phyloP scores from a whole-genome alignment of 2,329 filamentous ascomycete species.

The Aspergillus bombycis region DNA sequence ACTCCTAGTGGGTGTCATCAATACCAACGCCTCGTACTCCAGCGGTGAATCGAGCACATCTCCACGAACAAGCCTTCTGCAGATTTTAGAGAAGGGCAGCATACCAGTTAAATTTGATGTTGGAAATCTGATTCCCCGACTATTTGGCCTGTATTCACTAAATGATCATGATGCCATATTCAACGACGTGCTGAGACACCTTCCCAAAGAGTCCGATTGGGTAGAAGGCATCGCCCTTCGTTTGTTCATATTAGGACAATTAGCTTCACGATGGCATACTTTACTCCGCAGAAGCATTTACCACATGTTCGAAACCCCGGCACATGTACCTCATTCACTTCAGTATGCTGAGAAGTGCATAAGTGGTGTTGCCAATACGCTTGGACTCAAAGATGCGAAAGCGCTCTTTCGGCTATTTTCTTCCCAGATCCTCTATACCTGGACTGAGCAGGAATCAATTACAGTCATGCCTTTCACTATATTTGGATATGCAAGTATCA shows the following conservation, averaged over 20 bases:
- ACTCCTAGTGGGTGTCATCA: constrained; percentile 72
- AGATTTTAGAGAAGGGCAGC: constrained; percentile 67
- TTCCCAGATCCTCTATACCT: constrained; percentile 87
- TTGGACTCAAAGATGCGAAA: constrained; percentile 67
- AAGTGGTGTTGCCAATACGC: constrained; percentile 63
- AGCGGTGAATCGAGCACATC: constrained; percentile 62
- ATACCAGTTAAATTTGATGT: constrained; percentile 77
- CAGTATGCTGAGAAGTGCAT: constrained; percentile 76
- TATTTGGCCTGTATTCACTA: constrained; percentile 83
- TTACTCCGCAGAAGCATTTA: constrained; percentile 86
- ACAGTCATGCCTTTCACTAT: constrained; percentile 79
- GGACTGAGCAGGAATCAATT: constrained; percentile 71
- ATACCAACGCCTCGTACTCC: constrained; percentile 68
- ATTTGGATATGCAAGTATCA: constrained; percentile 74
- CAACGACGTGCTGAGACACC: constrained; percentile 74
- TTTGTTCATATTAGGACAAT: constrained; percentile 71
- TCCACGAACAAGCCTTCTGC: constrained; percentile 72
- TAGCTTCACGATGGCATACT: constrained; percentile 84
- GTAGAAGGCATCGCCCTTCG: constrained; percentile 84
- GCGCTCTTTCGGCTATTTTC: constrained; percentile 82
- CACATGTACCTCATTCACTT: constrained; percentile 66
- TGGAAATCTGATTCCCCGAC: constrained; percentile 66
- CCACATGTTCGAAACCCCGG: constrained; percentile 89
- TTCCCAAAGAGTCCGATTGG: constrained; percentile 74
- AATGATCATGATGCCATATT: constrained; percentile 83